Base-by-base conservation (phyloP, 805 yeast species). In the Dipodascopsis tothii region DNA sequence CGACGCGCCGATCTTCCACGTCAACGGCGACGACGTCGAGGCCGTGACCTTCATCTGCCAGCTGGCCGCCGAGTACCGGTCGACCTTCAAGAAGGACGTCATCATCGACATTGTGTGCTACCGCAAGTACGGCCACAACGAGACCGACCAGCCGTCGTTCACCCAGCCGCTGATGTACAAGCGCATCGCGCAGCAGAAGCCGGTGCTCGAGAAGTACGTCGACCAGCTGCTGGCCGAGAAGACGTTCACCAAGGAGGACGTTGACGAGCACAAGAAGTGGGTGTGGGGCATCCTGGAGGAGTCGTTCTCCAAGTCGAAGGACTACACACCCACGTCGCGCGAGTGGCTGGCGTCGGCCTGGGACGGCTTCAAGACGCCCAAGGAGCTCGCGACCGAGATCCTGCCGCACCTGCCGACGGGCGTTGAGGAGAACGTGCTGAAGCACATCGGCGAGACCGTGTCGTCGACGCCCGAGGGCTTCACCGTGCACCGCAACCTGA, bases 321-420 rank as follows among this genome's bases (percentile, higher is more conserved):
- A 86, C 48, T 86, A 87, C 71, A 76, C 75, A 59, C 94, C 96
- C 58, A 81, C 87, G 52, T 76, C 90, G 23, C 80, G 95, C 73
- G 96, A 90, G 71, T 92, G 99, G 99, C 77, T 92, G 60, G 84
- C 98, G 43, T 84, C 96, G 36, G 92, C 96, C 56, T 92, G 99
- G 99, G 96, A 88, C 68, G 95, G 86, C 56, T 92, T 92, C 75
- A 94, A 94, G 75, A 84, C 96, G 43, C 96, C 96, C 64, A 86
- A 80, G 68, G 97, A 88, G 69, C 77, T 92, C 59, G 96, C 96
- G 34, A 84, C 92, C 45, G 97, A 92, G 71, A 74, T 92, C 39
- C 74, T 92, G 63, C 96, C 97, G 36, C 96, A 92, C 65, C 78
- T 85, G 63, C 96, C 97, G 66, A 92, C 99, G 41, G 92, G 84